Evolutionary conservation across 805 yeast species (phyloP), one percentile per base, ranked within the genome.

Genomic region (Wickerhamomyces chambardii): DNA sequence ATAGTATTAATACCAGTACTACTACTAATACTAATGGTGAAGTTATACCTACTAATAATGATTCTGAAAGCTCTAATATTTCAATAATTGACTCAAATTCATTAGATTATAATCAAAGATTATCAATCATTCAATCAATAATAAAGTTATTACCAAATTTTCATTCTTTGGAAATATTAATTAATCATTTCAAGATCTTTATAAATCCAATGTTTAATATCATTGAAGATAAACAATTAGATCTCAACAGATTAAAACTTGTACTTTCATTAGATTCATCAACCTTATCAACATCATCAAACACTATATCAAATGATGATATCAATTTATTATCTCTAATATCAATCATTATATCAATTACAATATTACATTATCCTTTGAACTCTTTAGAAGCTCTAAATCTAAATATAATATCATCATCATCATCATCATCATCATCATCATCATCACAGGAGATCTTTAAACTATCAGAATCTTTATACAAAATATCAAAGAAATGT

Each of bases 271-370:
- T 8, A 19, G 8, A 6, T 19, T 8, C 22, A 19, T 6, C 22
- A 19, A 19, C 22, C 8, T 19, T 8, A 19, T 8, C 22, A 19
- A 6, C 22, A 19, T 6, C 8, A 6, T 19, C 22, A 19, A 19
- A 19, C 8, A 19, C 22, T 19, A 8, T 19, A 19, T 19, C 22
- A 8, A 24, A 14, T 24, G 35, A 32, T 15, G 45, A 47, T 29
- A 44, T 48, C 45, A 47, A 47, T 22, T 32, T 21, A 9, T 21
- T 47, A 11, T 37, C 49, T 1, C 26, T 47, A 6, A n/a, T 46
- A 4, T 27, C 46, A 5, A 47, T 47, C 17, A 35, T 47, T 5
- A 31, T 36, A 8, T 40, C 49, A 0, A 32, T 47, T 4, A 31
- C 45, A 2, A 32, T 44, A 7, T 28, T 47, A 2, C 41, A 41